Percentiles rank a stretch among this genome's conserved stretches.
Evolutionary conservation across 805 yeast genomes (phyloP).

Genomic region (Candida insectorum): DNA sequence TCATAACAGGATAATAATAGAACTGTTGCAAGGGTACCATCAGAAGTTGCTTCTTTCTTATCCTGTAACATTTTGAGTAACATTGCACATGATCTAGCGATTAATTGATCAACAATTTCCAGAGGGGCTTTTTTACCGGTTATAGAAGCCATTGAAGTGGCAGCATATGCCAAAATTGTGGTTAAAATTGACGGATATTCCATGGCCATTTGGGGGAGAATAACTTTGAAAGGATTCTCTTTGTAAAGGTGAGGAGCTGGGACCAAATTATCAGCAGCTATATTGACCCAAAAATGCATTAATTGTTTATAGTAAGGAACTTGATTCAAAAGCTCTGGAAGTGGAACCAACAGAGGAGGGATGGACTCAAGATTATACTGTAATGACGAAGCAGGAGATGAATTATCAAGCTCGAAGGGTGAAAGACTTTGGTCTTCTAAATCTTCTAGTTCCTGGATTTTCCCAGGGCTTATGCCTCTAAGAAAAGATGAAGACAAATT

Average conservation of each 20-base stretch:
- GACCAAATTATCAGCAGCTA: conserved; percentile 58
- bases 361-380: conserved; percentile 11
- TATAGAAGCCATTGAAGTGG: conserved; percentile 25
- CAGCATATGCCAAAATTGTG: conserved; percentile 47
- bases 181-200: conserved; percentile 54
- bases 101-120: conserved; percentile 48
- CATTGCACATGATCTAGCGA: conserved; percentile 57
- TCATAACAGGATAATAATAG: conserved; percentile 58
- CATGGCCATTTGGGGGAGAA: conserved; percentile 69
- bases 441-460: too few species aligned
- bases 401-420: background rate
- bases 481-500: background rate
- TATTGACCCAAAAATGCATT: conserved; percentile 59
- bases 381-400: background rate
- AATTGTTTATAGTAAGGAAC: conserved; percentile 60
- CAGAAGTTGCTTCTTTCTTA: conserved; percentile 54
- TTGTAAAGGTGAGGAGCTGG: conserved; percentile 60
- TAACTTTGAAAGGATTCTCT: conserved; percentile 62
- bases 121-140: conserved; percentile 28
- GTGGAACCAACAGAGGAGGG: conserved; percentile 39
- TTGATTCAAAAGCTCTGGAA: conserved; percentile 58
- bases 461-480: background rate
- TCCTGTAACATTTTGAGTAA: conserved; percentile 49
- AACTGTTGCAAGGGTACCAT: conserved; percentile 61
- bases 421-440: background rate